Evolutionary conservation across 306 rosid genomes (phyloP).

Genomic region (Cicer arietinum): DNA sequence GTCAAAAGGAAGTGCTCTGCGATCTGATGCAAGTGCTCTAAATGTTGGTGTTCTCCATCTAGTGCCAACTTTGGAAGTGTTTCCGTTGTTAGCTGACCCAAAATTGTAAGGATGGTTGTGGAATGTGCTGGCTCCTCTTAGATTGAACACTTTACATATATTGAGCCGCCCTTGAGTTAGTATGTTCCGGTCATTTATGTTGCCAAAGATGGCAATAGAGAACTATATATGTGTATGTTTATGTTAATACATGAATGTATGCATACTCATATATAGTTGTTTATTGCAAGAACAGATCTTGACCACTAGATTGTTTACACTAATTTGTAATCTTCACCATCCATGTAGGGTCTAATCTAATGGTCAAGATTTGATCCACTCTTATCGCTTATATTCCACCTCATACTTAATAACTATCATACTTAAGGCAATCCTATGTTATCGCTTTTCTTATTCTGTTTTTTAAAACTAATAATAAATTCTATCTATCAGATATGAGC

Average conservation of each 20-base stretch:
- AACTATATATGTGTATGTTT: neutral
- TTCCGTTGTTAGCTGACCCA: slow-evolving; percentile 83
- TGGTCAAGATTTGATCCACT: slow-evolving; percentile 35
- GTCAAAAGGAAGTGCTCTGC: slow-evolving; percentile 83
- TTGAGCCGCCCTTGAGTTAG: slow-evolving; percentile 25
- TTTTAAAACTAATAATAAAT: slow-evolving; percentile 31
- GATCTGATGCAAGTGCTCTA: slow-evolving; percentile 96
- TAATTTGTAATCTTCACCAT: slow-evolving; percentile 20
- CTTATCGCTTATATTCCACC: neutral
- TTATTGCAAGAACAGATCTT: slow-evolving; percentile 32
- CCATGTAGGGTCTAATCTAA: slow-evolving; percentile 5
- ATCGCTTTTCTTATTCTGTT: slow-evolving; percentile 9
- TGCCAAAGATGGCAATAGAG: slow-evolving; percentile 37
- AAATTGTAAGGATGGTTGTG: slow-evolving; percentile 65
- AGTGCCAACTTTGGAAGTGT: slow-evolving; percentile 93
- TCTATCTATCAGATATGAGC: slow-evolving; percentile 79
- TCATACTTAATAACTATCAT: slow-evolving; percentile 3
- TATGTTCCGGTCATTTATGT: slow-evolving; percentile 34
- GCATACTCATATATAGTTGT: neutral
- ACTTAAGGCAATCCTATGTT: neutral
- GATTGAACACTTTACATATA: slow-evolving; percentile 13
- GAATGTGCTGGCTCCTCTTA: slow-evolving; percentile 27
- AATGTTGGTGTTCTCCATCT: slow-evolving; percentile 96
- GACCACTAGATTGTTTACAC: neutral
- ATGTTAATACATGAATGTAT: neutral